These are phyloP conservation scores for Mucor indicus DNA, from an alignment of 371 early-diverging fungal species.

Conservation along the genomic window DNA sequence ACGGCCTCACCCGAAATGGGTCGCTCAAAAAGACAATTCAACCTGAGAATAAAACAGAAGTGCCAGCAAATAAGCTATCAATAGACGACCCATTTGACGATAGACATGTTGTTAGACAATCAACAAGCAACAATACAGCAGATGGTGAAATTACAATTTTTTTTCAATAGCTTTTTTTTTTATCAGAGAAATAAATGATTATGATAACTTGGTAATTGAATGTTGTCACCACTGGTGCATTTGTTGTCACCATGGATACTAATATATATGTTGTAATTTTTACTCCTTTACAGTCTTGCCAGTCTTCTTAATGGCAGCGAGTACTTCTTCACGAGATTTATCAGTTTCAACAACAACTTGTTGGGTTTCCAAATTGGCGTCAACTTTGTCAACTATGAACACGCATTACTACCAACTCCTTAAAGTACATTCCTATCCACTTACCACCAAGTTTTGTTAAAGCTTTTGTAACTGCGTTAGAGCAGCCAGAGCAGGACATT, in stretches of 20 bases:
- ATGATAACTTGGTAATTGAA: too few species aligned
- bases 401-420: not conserved
- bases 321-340: slow-evolving; percentile 55
- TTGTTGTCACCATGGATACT: too few species aligned
- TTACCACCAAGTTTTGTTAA: slow-evolving; percentile 60
- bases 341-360: slow-evolving; percentile 54
- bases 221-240: too few species aligned
- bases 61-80: not conserved
- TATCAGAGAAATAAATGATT: too few species aligned
- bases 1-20: slow-evolving; percentile 22
- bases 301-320: slow-evolving; percentile 73
- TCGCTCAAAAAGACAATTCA: slow-evolving; percentile 11
- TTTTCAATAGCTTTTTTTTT: too few species aligned
- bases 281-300: slow-evolving; percentile 52
- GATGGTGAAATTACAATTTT: slow-evolving; percentile 55
- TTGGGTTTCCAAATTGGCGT: slow-evolving; percentile 71
- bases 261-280: too few species aligned
- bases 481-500: slow-evolving; percentile 85
- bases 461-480: slow-evolving; percentile 73
- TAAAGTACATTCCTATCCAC: not conserved
- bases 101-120: slow-evolving; percentile 17
- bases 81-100: slow-evolving; percentile 36
- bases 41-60: not conserved
- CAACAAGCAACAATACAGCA: not conserved
- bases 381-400: slow-evolving; percentile 48